Conservation (phyloP, 169 alveolate species). For the Cryptosporidium viatorum region DNA sequence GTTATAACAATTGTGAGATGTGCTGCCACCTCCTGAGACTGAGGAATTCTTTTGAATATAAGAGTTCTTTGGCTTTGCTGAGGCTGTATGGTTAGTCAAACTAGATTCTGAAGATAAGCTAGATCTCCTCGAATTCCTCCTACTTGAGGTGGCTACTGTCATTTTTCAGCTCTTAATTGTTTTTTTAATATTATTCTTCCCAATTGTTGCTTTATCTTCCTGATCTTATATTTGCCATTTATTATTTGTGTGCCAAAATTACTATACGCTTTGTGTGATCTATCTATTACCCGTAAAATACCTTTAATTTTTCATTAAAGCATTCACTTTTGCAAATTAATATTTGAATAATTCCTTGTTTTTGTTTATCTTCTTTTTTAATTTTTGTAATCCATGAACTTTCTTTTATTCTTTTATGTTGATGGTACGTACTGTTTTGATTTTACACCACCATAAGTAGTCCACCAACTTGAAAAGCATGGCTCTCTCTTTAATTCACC, state of each 20-base stretch:
- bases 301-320: neutral
- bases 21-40: neutral
- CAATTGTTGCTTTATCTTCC: neutral
- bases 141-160: slow-evolving; percentile 51
- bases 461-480: slow-evolving; percentile 58
- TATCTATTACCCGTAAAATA: slow-evolving; percentile 15
- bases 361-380: neutral
- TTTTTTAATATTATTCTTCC: neutral
- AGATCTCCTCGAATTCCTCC: slow-evolving; percentile 64
- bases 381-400: neutral
- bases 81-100: slow-evolving; percentile 4
- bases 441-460: slow-evolving; percentile 49
- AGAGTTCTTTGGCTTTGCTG: slow-evolving; percentile 54
- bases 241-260: slow-evolving; percentile 52
- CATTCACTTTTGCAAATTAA: neutral
- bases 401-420: neutral
- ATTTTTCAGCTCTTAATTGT: neutral
- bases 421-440: slow-evolving; percentile 46
- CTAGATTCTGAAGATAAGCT: slow-evolving; percentile 54
- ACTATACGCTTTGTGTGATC: slow-evolving; percentile 63
- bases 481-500: slow-evolving; percentile 23
- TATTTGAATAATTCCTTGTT: neutral
- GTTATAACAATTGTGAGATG: neutral
- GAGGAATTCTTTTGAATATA: slow-evolving; percentile 60
- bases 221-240: neutral